Evolutionary conservation across 371 early-diverging fungal species (phyloP).

Genomic region (Mucor piriformis): DNA sequence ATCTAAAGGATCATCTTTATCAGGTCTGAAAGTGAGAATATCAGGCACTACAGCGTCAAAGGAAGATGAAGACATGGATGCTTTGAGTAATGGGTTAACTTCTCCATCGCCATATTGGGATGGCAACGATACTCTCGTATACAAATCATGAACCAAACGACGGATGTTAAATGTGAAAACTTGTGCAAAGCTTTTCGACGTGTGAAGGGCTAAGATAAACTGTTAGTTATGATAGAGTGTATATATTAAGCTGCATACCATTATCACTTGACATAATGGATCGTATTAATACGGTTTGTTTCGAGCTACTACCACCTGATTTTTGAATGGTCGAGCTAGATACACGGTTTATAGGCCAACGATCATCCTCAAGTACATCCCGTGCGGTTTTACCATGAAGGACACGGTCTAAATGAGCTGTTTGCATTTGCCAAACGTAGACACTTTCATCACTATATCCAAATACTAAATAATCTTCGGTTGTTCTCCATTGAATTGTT

Average conservation of each 20-base stretch:
- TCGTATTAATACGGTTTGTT: slow-evolving; percentile 31
- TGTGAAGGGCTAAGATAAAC: slow-evolving; percentile 16
- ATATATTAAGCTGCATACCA: slow-evolving; percentile 32
- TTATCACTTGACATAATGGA: slow-evolving; percentile 31
- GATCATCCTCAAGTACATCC: slow-evolving; percentile 61
- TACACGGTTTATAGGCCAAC: slow-evolving; percentile 57
- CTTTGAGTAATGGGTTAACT: slow-evolving; percentile 25
- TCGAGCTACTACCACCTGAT: slow-evolving; percentile 9
- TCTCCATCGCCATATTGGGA: background rate
- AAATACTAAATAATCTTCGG: slow-evolving; percentile 71
- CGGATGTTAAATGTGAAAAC: slow-evolving; percentile 49
- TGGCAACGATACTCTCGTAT: slow-evolving; percentile 18
- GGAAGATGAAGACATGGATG: slow-evolving; percentile 38
- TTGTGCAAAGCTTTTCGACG: slow-evolving; percentile 34
- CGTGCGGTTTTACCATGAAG: slow-evolving; percentile 58
- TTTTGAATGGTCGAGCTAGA: slow-evolving; percentile 1
- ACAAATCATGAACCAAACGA: slow-evolving; percentile 41
- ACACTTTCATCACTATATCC: slow-evolving; percentile 66
- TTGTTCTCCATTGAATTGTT: slow-evolving; percentile 70
- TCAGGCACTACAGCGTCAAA: slow-evolving; percentile 45
- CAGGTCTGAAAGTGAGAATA: slow-evolving; percentile 30
- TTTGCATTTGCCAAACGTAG: slow-evolving; percentile 84
- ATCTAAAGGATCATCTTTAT: slow-evolving; percentile 46
- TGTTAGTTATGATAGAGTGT: too few species aligned
- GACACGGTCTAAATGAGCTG: slow-evolving; percentile 74